A percentile compares a stretch with the other conserved stretches of the same genome.
These are phyloP conservation scores for Apiospora rasikravindrae DNA, from an alignment of 2,329 filamentous ascomycete genomes.

Conservation along the genomic window DNA sequence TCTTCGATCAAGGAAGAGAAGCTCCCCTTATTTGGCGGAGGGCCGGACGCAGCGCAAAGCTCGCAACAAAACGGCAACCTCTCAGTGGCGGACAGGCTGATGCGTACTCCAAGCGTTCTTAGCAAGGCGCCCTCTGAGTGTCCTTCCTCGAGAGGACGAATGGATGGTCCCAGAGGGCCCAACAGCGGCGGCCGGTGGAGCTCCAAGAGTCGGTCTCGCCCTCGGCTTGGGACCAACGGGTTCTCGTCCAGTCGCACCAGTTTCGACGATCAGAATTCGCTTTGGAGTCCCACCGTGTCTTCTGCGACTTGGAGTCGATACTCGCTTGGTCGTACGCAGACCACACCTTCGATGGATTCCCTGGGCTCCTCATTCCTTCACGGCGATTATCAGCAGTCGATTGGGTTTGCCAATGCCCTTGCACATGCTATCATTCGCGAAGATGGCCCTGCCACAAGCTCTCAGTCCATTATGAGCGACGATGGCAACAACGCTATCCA, in stretches of 20 bases:
- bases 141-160: slow-evolving; percentile 72
- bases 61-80: slow-evolving; percentile 57
- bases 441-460: slow-evolving; percentile 64
- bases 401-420: slow-evolving; percentile 95
- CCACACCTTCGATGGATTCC: slow-evolving; percentile 91
- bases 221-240: slow-evolving; percentile 77
- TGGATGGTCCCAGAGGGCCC: slow-evolving; percentile 60
- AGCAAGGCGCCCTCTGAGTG: slow-evolving; percentile 92
- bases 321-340: slow-evolving; percentile 87
- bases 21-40: slow-evolving; percentile 80
- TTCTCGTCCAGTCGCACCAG: slow-evolving; percentile 92
- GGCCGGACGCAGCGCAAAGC: slow-evolving; percentile 52
- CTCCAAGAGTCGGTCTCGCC: slow-evolving; percentile 84
- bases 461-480: slow-evolving; percentile 62
- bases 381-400: slow-evolving; percentile 90
- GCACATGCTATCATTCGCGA: slow-evolving; percentile 97
- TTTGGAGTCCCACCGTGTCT: slow-evolving; percentile 84
- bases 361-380: slow-evolving; percentile 77
- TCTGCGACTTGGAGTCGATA: slow-evolving; percentile 98
- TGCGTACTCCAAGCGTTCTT: slow-evolving; percentile 86
- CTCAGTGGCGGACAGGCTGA: slow-evolving; percentile 77
- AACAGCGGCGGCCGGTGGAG: slow-evolving; percentile 75
- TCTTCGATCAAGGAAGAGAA: slow-evolving; percentile 84
- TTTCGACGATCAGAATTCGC: slow-evolving; percentile 85
- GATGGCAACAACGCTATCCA: slow-evolving; percentile 68